phyloP scores from a whole-genome alignment of 1,284 basidiomycete species.

The Ceratobasidium sp. region DNA sequence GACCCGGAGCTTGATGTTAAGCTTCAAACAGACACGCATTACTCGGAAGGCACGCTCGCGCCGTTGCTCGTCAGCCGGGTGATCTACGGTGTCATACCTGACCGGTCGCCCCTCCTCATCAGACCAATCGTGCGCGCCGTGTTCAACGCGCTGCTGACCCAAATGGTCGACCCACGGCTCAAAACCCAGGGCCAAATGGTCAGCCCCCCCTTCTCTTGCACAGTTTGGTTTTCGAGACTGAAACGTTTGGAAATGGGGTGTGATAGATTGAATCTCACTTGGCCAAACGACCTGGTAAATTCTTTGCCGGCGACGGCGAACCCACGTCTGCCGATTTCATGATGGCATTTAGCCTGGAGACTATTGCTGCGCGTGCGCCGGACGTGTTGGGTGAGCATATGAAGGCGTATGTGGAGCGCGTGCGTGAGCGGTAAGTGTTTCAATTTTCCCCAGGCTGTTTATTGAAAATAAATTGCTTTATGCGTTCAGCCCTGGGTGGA shows the following conservation, averaged over 20 bases:
- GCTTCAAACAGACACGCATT: conserved; percentile 38
- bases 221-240: too few species aligned
- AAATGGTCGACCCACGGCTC: conserved; percentile 38
- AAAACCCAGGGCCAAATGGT: conserved; percentile 33
- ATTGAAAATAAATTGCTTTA: not conserved
- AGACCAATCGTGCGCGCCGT: conserved; percentile 36
- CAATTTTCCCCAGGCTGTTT: too few species aligned
- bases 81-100: conserved; percentile 34
- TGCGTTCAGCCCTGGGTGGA: conserved; percentile 25
- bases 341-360: conserved; percentile 53
- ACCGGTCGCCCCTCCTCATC: conserved; percentile 35
- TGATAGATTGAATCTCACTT: conserved; percentile 54
- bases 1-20: not conserved
- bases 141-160: conserved; percentile 27
- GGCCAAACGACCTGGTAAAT: conserved; percentile 47
- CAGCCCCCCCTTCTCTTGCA: not conserved
- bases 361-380: conserved; percentile 37
- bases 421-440: conserved; percentile 49
- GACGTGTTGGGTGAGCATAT: conserved; percentile 46
- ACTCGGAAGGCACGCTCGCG: conserved; percentile 41
- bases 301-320: conserved; percentile 52
- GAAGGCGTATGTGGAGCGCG: conserved; percentile 48
- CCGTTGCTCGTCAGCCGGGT: conserved; percentile 35
- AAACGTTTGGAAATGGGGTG: too few species aligned
- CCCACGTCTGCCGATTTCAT: conserved; percentile 55